Evolutionary conservation across 2,329 filamentous ascomycete genomes (phyloP).

Genomic region (Aureobasidium sp.): DNA sequence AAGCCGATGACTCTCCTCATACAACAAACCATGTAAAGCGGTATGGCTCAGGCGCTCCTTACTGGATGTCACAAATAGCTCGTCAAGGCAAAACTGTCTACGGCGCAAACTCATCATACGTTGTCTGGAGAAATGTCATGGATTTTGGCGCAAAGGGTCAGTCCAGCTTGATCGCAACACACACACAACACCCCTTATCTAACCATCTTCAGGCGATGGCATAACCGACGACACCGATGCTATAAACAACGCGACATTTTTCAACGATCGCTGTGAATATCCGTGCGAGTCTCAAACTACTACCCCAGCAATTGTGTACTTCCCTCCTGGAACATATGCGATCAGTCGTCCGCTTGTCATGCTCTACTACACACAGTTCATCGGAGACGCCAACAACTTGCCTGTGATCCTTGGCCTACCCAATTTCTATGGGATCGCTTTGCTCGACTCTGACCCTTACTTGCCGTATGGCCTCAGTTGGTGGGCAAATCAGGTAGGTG

Average conservation of each 20-base stretch:
- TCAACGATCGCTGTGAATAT: constrained; percentile 26
- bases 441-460: constrained; percentile 30
- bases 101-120: constrained; percentile 32
- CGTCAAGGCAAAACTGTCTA: constrained; percentile 37
- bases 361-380: constrained; percentile 24
- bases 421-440: constrained; percentile 28
- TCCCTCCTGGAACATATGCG: constrained; percentile 52
- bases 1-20: neutral
- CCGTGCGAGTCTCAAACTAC: constrained; percentile 23
- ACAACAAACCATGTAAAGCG: constrained; percentile 25
- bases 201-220: constrained; percentile 23
- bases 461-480: constrained; percentile 28
- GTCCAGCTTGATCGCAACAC: neutral
- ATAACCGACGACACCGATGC: constrained; percentile 27
- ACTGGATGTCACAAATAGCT: constrained; percentile 37
- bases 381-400: constrained; percentile 22
- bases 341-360: constrained; percentile 26
- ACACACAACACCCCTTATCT: neutral
- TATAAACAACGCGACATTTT: constrained; percentile 29
- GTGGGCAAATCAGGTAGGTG: constrained; percentile 24
- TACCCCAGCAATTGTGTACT: constrained; percentile 51
- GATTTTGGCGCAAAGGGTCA: constrained; percentile 37
- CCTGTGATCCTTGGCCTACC: constrained; percentile 24
- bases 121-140: constrained; percentile 38
- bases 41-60: constrained; percentile 27